Evolutionary conservation across 2,329 filamentous ascomycete genomes (phyloP), one percentile per base, ranked within the genome.

Genomic region (Emmonsiellopsis sp.): DNA sequence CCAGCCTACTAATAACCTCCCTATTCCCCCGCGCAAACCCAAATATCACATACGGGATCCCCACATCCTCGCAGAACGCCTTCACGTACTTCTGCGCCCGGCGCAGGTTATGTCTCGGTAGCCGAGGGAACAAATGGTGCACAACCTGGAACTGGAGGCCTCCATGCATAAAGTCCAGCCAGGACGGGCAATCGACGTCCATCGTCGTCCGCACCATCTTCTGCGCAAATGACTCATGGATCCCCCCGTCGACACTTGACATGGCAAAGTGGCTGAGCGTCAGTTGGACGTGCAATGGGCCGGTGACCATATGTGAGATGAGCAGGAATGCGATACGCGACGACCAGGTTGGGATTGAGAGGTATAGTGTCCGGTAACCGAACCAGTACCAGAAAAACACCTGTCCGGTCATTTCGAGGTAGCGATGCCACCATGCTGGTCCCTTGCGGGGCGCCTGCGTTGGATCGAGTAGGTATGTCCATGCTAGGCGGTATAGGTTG

Each of bases 251-350:
- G 7, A 87, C 80, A 0, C 90, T 95, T 62, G 87, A 91, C 89
- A 95, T 95, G 59, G 87, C 87, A 70, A 93, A 95, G 70, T 95
- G 90, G 2, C 87, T 93, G n/a, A 95, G 79, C 0, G 89, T 93
- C 66, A 95, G 94, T 68, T 95, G 90, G 10, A 91, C 80, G 67
- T 95, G 90, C 45, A 95, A 74, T 2, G 89, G 85, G 69, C 87
- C 86, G 6, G 88, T 88, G 33, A 88, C 78, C 64, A 88, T 79
- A 65, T 95, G 88, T 62, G 86, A 90, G 63, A 93, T 72, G 67
- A 94, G 75, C 61, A 95, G 75, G 67, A 88, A 95, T 48, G 79
- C 71, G 53, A 92, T 78, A 21, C 89, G 83, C 56, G 80, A 79
- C 69, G 79, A 81, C 68, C 79, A 82, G 57, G 79, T 81, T 13